A percentile compares a stretch with the other conserved stretches of the same genome.
Evolutionary conservation across 1,284 basidiomycete species (phyloP).

Genomic region (Stereum hirsutum): DNA sequence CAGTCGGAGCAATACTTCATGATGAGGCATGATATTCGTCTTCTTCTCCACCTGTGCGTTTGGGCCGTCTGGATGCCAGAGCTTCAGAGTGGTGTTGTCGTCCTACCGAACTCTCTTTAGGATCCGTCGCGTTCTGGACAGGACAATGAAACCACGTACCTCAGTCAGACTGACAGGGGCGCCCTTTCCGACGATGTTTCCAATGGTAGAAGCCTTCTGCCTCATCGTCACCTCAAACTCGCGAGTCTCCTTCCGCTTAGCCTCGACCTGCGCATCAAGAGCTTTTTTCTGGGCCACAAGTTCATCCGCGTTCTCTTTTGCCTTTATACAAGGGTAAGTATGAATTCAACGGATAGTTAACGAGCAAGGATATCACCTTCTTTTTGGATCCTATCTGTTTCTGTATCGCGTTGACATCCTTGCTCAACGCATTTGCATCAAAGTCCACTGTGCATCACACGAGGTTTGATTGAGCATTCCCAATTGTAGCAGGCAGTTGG

Average conservation of each 20-base stretch:
- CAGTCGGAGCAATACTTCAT: constrained; percentile 90
- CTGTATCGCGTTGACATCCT: constrained; percentile 85
- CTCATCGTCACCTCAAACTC: constrained; percentile 78
- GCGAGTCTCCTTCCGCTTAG: constrained; percentile 66
- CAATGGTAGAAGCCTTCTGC: constrained; percentile 74
- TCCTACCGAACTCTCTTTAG: constrained; percentile 42
- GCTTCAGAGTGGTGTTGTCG: constrained; percentile 77
- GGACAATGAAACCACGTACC: constrained; percentile 36
- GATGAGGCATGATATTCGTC: constrained; percentile 84
- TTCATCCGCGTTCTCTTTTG: constrained; percentile 86
- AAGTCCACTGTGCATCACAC: constrained; percentile 64
- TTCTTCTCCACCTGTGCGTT: constrained; percentile 51
- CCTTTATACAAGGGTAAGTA: constrained; percentile 32
- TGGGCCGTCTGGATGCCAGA: constrained; percentile 84
- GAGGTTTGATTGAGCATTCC: not conserved
- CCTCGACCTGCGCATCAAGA: constrained; percentile 73
- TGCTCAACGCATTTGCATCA: constrained; percentile 70
- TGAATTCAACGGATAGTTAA: not conserved
- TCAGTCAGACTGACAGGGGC: constrained; percentile 87
- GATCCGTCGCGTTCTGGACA: not conserved
- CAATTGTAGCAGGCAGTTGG: not conserved
- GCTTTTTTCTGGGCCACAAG: constrained; percentile 75
- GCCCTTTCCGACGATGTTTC: constrained; percentile 87
- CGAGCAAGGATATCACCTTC: constrained; percentile 44
- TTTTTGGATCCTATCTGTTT: constrained; percentile 93